Evolutionary conservation across 257 asterid species (phyloP).

Genomic region (Solanum appendiculatum): DNA sequence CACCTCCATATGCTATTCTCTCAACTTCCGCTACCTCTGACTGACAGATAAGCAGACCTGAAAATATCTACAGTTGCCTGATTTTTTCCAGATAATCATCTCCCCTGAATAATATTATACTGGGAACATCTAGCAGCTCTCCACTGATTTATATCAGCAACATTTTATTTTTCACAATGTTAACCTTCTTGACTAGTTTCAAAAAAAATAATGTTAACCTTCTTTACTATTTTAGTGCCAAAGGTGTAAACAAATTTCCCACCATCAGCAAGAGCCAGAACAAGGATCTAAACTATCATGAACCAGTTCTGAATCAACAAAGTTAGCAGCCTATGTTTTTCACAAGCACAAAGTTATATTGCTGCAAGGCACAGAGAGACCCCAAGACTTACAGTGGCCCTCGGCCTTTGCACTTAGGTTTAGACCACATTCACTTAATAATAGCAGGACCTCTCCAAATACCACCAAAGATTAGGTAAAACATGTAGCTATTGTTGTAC

Average conservation of each 20-base stretch:
- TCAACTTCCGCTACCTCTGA: slow-evolving; percentile 39
- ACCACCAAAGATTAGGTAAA: neutral
- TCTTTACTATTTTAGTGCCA: neutral
- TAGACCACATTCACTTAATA: neutral
- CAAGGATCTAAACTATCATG: neutral
- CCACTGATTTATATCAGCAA: neutral
- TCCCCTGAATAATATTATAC: slow-evolving; percentile 46
- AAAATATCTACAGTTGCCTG: slow-evolving; percentile 56
- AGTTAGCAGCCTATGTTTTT: neutral
- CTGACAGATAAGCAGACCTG: slow-evolving; percentile 43
- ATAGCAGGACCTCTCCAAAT: neutral
- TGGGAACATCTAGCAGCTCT: neutral
- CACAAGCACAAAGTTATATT: neutral
- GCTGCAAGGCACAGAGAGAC: neutral
- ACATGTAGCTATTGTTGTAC: neutral
- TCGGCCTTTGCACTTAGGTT: neutral
- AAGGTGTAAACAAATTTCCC: neutral
- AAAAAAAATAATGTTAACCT: no score
- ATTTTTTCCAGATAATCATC: slow-evolving; percentile 44
- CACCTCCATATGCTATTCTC: slow-evolving; percentile 22
- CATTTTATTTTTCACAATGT: neutral
- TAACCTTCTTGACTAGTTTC: neutral
- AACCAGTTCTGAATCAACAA: neutral
- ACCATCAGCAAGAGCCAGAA: neutral
- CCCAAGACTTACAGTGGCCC: neutral